Evolutionary conservation across 768 basidiomycete species (phyloP).

Genomic region (Lactarius sanguifluus): DNA sequence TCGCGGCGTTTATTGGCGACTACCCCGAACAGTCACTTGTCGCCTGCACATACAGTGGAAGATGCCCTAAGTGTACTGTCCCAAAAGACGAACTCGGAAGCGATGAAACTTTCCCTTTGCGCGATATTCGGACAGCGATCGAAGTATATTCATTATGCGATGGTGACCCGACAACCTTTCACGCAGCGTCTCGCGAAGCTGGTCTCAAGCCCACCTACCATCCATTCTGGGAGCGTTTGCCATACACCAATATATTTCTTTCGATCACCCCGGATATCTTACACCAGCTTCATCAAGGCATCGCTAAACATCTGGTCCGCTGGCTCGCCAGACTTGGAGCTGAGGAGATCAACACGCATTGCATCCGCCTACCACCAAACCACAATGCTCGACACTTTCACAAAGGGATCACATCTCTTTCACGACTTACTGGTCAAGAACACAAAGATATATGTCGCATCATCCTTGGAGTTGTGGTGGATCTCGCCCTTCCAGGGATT

Average conservation of each 20-base stretch:
- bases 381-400: slow-evolving; percentile 31
- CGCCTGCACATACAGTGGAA: too few relatives aligned
- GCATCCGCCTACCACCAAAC: slow-evolving; percentile 31
- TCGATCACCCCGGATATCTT: neutral
- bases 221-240: too few relatives aligned
- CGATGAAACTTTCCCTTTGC: neutral
- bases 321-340: neutral
- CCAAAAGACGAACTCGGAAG: neutral
- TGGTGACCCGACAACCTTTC: too few relatives aligned
- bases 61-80: neutral
- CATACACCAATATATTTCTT: too few relatives aligned
- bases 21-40: too few relatives aligned
- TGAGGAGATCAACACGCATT: slow-evolving; percentile 30
- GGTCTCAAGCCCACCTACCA: too few relatives aligned
- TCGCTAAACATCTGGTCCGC: neutral
- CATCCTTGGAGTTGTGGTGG: neutral
- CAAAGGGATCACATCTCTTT: slow-evolving; percentile 30
- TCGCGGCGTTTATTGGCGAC: too few relatives aligned
- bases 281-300: neutral
- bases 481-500: neutral
- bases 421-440: slow-evolving; percentile 32
- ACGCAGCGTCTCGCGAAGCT: too few relatives aligned
- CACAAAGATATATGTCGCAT: slow-evolving; percentile 29
- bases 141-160: too few relatives aligned
- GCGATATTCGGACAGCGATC: too few relatives aligned